Evolutionary conservation across 176 grass and related monocot species (phyloP).

Genomic region (Chloris gayana): DNA sequence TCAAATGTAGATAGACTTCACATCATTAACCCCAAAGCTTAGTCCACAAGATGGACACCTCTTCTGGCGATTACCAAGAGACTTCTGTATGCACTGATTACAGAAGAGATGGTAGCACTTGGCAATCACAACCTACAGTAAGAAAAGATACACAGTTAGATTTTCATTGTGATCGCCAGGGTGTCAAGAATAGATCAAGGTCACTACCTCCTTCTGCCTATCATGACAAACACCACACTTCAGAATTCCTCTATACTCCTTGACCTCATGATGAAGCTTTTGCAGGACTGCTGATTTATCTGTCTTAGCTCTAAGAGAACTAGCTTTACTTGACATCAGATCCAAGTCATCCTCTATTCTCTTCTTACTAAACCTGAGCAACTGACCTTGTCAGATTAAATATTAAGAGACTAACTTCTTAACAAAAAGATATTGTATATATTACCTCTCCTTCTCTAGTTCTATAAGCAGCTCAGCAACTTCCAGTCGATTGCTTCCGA

Average conservation of each 20-base stretch:
- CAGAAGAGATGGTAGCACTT: slow-evolving; percentile 98
- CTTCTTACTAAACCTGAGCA: slow-evolving; percentile 79
- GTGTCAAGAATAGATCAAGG: slow-evolving; percentile 6
- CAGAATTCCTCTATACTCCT: slow-evolving; percentile 78
- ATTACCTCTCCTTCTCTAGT: slow-evolving; percentile 80
- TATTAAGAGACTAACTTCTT: background rate
- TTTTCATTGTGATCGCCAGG: background rate
- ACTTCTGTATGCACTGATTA: slow-evolving; percentile 72
- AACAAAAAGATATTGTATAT: background rate
- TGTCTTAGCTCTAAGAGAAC: slow-evolving; percentile 57
- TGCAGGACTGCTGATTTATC: slow-evolving; percentile 61
- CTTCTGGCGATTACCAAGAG: slow-evolving; percentile 63
- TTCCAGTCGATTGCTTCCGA: slow-evolving; percentile 58
- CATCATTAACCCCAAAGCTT: slow-evolving; percentile 79
- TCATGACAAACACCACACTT: slow-evolving; percentile 81
- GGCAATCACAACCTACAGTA: slow-evolving; percentile 74
- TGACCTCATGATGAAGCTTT: slow-evolving; percentile 73
- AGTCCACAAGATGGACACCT: slow-evolving; percentile 72
- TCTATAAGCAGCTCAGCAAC: slow-evolving; percentile 69
- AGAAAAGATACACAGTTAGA: slow-evolving; percentile 9
- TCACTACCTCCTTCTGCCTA: slow-evolving; percentile 74
- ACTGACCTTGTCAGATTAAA: slow-evolving; percentile 12
- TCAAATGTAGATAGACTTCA: slow-evolving; percentile 95
- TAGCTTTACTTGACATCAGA: slow-evolving; percentile 67
- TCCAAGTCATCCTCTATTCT: slow-evolving; percentile 79